Percentiles rank a stretch among this genome's conserved stretches.
These are phyloP conservation scores for Plasmodium coatneyi DNA, from an alignment of 169 alveolate genomes.

Conservation along the genomic window DNA sequence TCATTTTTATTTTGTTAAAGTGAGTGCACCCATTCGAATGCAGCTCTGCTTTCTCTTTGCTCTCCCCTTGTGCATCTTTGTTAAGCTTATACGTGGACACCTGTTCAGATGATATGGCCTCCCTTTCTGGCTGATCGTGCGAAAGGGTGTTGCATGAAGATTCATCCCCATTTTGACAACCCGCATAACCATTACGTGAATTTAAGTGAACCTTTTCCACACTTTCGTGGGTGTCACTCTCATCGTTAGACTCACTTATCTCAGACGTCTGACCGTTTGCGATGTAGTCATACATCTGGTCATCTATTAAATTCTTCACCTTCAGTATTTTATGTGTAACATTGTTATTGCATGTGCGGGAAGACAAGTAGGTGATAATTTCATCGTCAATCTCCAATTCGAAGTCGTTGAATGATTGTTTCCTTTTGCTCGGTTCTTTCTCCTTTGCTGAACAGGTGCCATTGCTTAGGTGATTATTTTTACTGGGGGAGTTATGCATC, in stretches of 20 bases:
- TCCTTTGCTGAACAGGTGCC: not conserved
- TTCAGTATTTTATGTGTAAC: slow-evolving; percentile 45
- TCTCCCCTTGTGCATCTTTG: not conserved
- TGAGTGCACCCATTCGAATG: not conserved
- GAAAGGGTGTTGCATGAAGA: not conserved
- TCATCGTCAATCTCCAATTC: slow-evolving; percentile 61
- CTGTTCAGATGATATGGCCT: not conserved
- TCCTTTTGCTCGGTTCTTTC: not conserved
- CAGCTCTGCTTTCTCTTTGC: not conserved
- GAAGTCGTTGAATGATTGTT: slow-evolving; percentile 9
- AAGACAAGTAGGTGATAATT: not conserved
- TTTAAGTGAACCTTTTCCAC: not conserved
- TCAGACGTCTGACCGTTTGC: not conserved
- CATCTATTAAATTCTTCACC: slow-evolving; percentile 57
- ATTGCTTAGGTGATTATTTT: not conserved
- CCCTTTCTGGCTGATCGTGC: not conserved
- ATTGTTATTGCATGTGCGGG: slow-evolving; percentile 33
- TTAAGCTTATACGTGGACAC: not conserved
- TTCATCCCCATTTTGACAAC: not conserved
- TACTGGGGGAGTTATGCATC: not conserved
- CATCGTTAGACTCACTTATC: not conserved
- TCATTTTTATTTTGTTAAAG: not conserved
- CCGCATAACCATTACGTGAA: not conserved
- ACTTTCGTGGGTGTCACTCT: not conserved
- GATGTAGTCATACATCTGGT: slow-evolving; percentile 11